Conservation (phyloP, 495 filamentous ascomycete genomes). For the Aspergillus bertholletiae region DNA sequence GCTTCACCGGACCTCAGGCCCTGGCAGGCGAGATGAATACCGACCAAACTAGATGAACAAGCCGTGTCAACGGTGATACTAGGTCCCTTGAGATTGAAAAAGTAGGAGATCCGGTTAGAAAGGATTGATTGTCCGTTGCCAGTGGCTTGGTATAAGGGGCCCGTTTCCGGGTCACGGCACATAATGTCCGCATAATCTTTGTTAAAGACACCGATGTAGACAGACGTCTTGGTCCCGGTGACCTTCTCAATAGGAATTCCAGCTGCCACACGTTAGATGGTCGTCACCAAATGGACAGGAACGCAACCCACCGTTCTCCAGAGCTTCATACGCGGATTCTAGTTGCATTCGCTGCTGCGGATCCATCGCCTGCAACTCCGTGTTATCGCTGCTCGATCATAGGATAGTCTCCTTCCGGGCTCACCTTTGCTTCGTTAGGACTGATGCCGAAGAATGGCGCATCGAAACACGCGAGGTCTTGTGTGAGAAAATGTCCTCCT, state of each 20-base stretch:
- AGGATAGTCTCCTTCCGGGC: too few species aligned
- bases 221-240: constrained; percentile 41
- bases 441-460: constrained; percentile 55
- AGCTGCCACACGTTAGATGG: constrained; percentile 7
- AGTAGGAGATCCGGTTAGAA: constrained; percentile 40
- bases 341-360: constrained; percentile 50
- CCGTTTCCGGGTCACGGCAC: constrained; percentile 22
- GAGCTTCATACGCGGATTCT: constrained; percentile 55
- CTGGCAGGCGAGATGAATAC: constrained; percentile 45
- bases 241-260: constrained; percentile 26
- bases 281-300: not conserved
- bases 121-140: constrained; percentile 30
- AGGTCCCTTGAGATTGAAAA: constrained; percentile 36
- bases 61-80: constrained; percentile 45
- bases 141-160: constrained; percentile 30
- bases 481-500: constrained; percentile 44
- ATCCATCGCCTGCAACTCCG: constrained; percentile 28
- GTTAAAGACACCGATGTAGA: constrained; percentile 37
- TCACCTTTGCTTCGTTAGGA: constrained; percentile 47
- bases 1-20: constrained; percentile 38
- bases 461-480: constrained; percentile 54
- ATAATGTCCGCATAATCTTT: constrained; percentile 27
- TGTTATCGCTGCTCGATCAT: not conserved
- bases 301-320: constrained; percentile 43
- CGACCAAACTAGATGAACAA: constrained; percentile 46